These are phyloP conservation scores for Cladosporium sp. DNA, from an alignment of 2,329 filamentous ascomycete genomes.

Conservation along the genomic window DNA sequence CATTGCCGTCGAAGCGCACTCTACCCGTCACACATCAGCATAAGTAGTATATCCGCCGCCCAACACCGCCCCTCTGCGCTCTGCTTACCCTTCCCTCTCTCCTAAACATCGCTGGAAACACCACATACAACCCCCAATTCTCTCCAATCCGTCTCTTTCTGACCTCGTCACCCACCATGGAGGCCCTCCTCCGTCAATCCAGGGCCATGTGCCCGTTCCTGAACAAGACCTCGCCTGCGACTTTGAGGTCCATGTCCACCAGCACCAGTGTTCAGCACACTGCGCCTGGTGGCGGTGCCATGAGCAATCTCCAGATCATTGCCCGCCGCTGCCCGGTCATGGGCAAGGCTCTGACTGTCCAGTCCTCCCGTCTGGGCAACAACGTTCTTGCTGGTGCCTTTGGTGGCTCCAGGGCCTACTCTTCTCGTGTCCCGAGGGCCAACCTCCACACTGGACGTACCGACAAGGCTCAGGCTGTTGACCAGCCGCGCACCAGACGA, in stretches of 20 bases:
- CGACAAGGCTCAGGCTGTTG: constrained; percentile 45
- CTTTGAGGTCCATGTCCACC: constrained; percentile 84
- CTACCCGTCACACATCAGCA: constrained; percentile 19
- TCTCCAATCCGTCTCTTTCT: not conserved
- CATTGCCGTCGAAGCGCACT: constrained; percentile 10
- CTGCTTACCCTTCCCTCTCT: not conserved
- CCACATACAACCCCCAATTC: not conserved
- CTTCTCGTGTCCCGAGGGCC: constrained; percentile 75
- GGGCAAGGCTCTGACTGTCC: constrained; percentile 93
- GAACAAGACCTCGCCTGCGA: constrained; percentile 88
- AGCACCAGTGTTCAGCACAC: constrained; percentile 64
- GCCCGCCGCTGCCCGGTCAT: constrained; percentile 96
- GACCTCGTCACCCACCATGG: constrained; percentile 60
- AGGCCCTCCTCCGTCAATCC: constrained; percentile 90
- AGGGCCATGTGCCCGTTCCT: constrained; percentile 97
- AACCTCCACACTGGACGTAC: constrained; percentile 54
- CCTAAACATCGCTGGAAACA: not conserved
- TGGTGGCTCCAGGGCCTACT: constrained; percentile 55
- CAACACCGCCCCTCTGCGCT: constrained; percentile 1
- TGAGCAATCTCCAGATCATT: constrained; percentile 94
- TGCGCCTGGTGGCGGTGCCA: constrained; percentile 82
- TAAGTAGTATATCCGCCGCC: constrained; percentile 10
- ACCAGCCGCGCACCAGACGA: constrained; percentile 43
- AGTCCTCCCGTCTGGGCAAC: constrained; percentile 57
- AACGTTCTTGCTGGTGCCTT: constrained; percentile 50